Conservation (phyloP, 768 basidiomycete genomes). For the Nidularia pulvinata region DNA sequence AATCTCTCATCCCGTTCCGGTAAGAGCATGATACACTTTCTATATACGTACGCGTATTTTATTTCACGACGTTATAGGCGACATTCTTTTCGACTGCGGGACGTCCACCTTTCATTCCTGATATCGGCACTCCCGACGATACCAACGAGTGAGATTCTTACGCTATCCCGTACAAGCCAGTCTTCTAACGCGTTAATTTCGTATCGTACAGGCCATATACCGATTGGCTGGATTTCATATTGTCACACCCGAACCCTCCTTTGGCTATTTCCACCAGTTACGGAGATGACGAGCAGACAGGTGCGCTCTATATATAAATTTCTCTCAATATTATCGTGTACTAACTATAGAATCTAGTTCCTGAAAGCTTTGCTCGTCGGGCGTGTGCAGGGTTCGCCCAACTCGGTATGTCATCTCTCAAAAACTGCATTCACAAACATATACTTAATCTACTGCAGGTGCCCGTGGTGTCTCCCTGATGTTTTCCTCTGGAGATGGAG, state of each 20-base stretch:
- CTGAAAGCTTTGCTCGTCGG: constrained; percentile 47
- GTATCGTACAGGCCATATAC: constrained; percentile 20
- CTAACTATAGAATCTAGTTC: constrained; percentile 33
- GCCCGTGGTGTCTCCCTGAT: constrained; percentile 61
- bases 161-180: constrained; percentile 8
- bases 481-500: constrained; percentile 65
- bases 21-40: constrained; percentile 7
- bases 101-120: constrained; percentile 54
- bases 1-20: constrained; percentile 56
- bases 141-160: constrained; percentile 30
- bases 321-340: no score
- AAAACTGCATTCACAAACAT: neutral
- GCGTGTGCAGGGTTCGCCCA: constrained; percentile 58
- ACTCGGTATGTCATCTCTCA: constrained; percentile 38
- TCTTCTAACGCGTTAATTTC: neutral
- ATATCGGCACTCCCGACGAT: constrained; percentile 29
- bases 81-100: constrained; percentile 68
- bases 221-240: constrained; percentile 61
- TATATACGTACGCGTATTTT: neutral
- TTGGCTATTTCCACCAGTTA: constrained; percentile 69
- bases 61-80: constrained; percentile 17
- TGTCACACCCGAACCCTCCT: constrained; percentile 39
- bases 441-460: constrained; percentile 27
- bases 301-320: constrained; percentile 19
- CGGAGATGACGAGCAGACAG: constrained; percentile 68